Evolutionary conservation across 2,329 filamentous ascomycete species (phyloP).

Genomic region (Penicillium italicum): DNA sequence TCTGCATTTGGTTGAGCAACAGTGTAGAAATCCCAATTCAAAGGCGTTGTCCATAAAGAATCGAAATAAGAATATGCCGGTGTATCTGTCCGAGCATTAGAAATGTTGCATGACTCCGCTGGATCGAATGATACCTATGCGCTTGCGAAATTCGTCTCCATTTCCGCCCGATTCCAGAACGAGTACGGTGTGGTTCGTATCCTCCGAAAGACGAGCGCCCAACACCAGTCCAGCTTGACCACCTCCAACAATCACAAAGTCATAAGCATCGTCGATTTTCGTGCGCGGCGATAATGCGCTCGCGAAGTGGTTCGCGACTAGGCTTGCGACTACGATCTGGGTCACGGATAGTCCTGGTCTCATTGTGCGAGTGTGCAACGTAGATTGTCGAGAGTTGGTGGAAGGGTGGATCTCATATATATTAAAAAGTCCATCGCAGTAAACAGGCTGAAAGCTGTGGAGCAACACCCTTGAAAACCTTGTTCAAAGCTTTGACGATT

Average conservation of each 20-base stretch:
- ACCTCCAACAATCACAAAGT: conserved; percentile 50
- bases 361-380: neutral
- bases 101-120: neutral
- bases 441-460: neutral
- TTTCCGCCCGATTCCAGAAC: conserved; percentile 33
- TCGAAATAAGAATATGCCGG: conserved; percentile 35
- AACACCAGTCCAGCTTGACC: conserved; percentile 55
- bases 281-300: conserved; percentile 26
- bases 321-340: neutral
- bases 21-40: conserved; percentile 35
- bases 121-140: conserved; percentile 26
- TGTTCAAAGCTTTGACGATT: neutral
- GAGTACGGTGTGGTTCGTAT: conserved; percentile 35
- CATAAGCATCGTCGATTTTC: conserved; percentile 28
- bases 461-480: neutral
- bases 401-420: neutral
- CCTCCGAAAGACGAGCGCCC: conserved; percentile 42
- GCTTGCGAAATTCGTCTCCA: conserved; percentile 33
- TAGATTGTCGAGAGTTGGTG: neutral
- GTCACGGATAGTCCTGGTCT: neutral
- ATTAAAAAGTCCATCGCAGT: neutral
- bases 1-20: conserved; percentile 28
- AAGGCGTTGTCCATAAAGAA: conserved; percentile 34
- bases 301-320: conserved; percentile 1
- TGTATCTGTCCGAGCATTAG: conserved; percentile 26